Evolutionary conservation across 2,329 filamentous ascomycete species (phyloP).

Genomic region (Ophiosphaerella narmari): DNA sequence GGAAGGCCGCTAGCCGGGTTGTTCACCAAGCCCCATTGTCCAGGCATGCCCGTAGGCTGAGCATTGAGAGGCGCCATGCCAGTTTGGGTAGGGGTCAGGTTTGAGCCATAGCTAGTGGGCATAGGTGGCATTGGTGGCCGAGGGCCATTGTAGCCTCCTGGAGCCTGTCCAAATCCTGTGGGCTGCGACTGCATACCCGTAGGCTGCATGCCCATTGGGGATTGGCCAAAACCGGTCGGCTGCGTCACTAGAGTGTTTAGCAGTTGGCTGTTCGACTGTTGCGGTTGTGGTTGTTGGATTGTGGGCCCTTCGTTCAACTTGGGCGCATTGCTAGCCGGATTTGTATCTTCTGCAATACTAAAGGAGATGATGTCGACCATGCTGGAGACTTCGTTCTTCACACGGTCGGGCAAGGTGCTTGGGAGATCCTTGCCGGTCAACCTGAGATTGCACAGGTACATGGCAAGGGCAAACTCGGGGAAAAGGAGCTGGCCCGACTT

Average conservation of each 20-base stretch:
- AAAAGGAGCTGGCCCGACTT: constrained; percentile 96
- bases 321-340: constrained; percentile 67
- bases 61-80: constrained; percentile 74
- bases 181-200: constrained; percentile 51
- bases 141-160: constrained; percentile 80
- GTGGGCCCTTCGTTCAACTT: constrained; percentile 67
- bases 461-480: constrained; percentile 94
- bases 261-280: constrained; percentile 70
- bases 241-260: constrained; percentile 61
- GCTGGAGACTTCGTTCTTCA: constrained; percentile 96
- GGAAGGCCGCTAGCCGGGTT: constrained; percentile 86
- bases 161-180: constrained; percentile 66
- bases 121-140: constrained; percentile 80
- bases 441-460: constrained; percentile 97
- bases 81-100: constrained; percentile 64
- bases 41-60: constrained; percentile 91
- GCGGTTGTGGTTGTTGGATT: constrained; percentile 60
- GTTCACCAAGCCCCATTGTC: constrained; percentile 98
- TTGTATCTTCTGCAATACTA: constrained; percentile 77
- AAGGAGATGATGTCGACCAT: constrained; percentile 99
- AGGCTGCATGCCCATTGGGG: constrained; percentile 66
- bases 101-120: constrained; percentile 60
- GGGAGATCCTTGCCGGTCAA: constrained; percentile 86
- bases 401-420: constrained; percentile 73
- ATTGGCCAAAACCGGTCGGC: constrained; percentile 61